Conservation (phyloP, 2,329 filamentous ascomycete genomes). For the Zarea fungicola region DNA sequence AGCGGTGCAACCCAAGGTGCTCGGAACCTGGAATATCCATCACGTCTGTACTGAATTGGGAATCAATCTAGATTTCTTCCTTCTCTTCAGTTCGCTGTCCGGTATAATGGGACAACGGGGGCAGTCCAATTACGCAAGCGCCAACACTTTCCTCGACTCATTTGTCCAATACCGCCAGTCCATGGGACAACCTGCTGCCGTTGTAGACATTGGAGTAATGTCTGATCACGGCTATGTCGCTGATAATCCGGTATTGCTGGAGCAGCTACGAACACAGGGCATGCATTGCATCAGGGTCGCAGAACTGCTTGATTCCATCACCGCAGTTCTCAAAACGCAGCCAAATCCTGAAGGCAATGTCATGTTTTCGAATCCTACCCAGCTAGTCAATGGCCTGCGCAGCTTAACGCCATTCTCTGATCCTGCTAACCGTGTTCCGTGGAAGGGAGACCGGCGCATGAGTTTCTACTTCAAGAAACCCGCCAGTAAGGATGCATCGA, state of each 20-base stretch:
- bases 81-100: slow-evolving; percentile 27
- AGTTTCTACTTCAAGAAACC: background rate
- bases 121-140: slow-evolving; percentile 37
- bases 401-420: background rate
- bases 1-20: slow-evolving; percentile 22
- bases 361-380: background rate
- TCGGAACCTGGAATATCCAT: slow-evolving; percentile 32
- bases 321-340: background rate
- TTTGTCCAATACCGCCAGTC: slow-evolving; percentile 30
- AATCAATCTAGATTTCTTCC: slow-evolving; percentile 31
- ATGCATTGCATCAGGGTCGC: background rate
- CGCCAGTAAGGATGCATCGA: background rate
- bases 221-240: slow-evolving; percentile 30
- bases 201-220: slow-evolving; percentile 31
- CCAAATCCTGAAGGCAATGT: no score
- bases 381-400: background rate
- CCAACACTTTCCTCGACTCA: slow-evolving; percentile 36
- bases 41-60: slow-evolving; percentile 10
- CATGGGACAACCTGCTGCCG: slow-evolving; percentile 12
- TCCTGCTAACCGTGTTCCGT: background rate
- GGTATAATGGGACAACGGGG: slow-evolving; percentile 27
- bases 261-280: background rate
- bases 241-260: background rate
- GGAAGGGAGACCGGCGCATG: background rate
- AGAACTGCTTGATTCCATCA: background rate